phyloP scores from a whole-genome alignment of 208 protist species.

The Crithidia sp. region DNA sequence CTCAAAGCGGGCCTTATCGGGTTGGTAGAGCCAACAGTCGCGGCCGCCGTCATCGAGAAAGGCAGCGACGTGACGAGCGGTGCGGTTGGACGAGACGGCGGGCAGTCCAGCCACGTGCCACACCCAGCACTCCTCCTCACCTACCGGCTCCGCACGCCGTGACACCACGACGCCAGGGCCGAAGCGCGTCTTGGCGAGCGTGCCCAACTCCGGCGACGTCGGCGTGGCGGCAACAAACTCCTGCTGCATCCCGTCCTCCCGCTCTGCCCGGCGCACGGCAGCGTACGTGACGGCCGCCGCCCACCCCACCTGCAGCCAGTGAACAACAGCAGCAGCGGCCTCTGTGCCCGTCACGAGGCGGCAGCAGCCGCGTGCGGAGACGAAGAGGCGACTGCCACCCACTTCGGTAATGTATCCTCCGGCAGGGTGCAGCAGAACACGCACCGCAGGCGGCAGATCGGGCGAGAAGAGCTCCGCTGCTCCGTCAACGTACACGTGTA shows the following conservation, averaged over 20 bases:
- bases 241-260: conserved; percentile 26
- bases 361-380: conserved; percentile 16
- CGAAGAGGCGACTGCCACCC: not conserved
- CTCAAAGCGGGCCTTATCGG: conserved; percentile 12
- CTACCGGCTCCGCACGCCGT: not conserved
- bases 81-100: conserved; percentile 11
- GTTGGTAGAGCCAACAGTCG: conserved; percentile 22
- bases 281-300: conserved; percentile 4
- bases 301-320: conserved; percentile 16
- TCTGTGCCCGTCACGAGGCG: not conserved
- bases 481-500: conserved; percentile 52
- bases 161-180: conserved; percentile 10
- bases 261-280: conserved; percentile 4
- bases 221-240: not conserved
- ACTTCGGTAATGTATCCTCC: conserved; percentile 47
- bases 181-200: conserved; percentile 11
- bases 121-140: conserved; percentile 7
- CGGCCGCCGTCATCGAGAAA: conserved; percentile 9
- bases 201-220: not conserved
- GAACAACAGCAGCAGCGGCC: not conserved
- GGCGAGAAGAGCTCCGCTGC: conserved; percentile 47
- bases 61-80: not conserved
- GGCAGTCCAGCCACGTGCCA: conserved; percentile 38
- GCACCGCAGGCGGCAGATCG: conserved; percentile 31
- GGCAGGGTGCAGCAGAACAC: conserved; percentile 46